Base-by-base conservation (phyloP, 2,329 filamentous ascomycete species). In the Trichoderma citrinoviride region DNA sequence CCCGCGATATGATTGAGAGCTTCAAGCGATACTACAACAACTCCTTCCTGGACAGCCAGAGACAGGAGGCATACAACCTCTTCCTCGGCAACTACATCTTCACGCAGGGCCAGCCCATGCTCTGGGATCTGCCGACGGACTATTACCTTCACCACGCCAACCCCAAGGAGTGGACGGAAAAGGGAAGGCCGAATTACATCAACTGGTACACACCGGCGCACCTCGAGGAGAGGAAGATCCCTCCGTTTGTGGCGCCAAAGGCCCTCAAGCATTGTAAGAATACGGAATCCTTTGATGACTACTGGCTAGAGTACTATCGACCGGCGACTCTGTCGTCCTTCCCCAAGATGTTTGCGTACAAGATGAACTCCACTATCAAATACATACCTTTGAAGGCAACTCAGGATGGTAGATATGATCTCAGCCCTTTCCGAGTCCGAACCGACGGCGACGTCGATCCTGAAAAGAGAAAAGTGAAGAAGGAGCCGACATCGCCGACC, bases 11-110 rank as follows among this genome's bases (percentile, higher is more conserved):
- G 94, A 93, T 99, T 23, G 95, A 99, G 78, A 97, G 92, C 75
- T 97, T 99, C 81, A 99, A 98, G 77, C 87, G 95, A 29, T 99
- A 98, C 76, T 99, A 99, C 77, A 97, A 98, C 79, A 99, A 99
- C 74, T 96, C 94, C 0, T 99, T 99, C 75, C 85, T 99, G 8
- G 95, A 99, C 76, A 93, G 90, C n/a, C 95, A 99, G 74, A 88
- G 95, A 37, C 95, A 99, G 77, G 95, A 99, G 77, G 95, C 95
- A 0, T 98, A 98, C 77, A 99, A 99, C 70, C 82, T 99, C 10
- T 99, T 99, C 73, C 84, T 99, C 1, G 95, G 95, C 7, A 97
- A 98, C 73, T 99, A 99, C 75, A 91, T 93, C 57, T 98, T 93
- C 74, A 80, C 85, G 0, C 88, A 92, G 68, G 93, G 91, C 0